phyloP scores from a whole-genome alignment of 2,329 filamentous ascomycete species.

The Colletotrichum falcatum region DNA sequence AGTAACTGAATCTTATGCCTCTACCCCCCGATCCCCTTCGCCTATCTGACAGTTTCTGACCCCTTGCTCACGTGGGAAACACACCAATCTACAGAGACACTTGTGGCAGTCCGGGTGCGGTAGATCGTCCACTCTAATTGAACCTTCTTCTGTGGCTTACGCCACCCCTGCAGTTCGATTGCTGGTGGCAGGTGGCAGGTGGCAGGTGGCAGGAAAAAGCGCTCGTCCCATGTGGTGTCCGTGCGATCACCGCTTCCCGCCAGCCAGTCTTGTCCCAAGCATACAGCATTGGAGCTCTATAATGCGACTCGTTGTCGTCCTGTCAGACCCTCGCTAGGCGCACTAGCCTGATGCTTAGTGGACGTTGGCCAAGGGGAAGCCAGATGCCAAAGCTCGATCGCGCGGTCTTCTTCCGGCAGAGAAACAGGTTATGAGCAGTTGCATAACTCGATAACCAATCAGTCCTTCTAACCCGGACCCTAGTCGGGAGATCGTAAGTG shows the following conservation, averaged over 20 bases:
- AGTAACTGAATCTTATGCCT: not conserved
- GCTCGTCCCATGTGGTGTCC: not conserved
- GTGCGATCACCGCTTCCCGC: not conserved
- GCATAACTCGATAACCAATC: not conserved
- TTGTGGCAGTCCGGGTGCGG: not conserved
- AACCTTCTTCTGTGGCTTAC: not conserved
- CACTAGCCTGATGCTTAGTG: not conserved
- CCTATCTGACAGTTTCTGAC: not conserved
- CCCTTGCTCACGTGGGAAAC: not conserved
- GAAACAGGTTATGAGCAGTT: not conserved
- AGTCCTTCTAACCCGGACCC: not conserved
- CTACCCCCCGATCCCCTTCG: not conserved
- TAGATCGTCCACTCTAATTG: not conserved
- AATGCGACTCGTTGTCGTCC: not conserved
- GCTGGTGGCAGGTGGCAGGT: too few species aligned
- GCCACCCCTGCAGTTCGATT: not conserved
- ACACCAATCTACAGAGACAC: not conserved
- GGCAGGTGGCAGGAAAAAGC: not conserved
- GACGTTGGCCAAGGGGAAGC: not conserved
- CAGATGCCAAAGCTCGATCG: not conserved
- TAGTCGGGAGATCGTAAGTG: not conserved
- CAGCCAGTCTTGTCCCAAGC: not conserved
- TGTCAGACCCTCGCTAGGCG: not conserved
- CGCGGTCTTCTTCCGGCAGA: not conserved
- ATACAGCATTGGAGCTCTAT: not conserved